phyloP scores from a whole-genome alignment of 2,329 filamentous ascomycete species.

The Seiridium cupressi region DNA sequence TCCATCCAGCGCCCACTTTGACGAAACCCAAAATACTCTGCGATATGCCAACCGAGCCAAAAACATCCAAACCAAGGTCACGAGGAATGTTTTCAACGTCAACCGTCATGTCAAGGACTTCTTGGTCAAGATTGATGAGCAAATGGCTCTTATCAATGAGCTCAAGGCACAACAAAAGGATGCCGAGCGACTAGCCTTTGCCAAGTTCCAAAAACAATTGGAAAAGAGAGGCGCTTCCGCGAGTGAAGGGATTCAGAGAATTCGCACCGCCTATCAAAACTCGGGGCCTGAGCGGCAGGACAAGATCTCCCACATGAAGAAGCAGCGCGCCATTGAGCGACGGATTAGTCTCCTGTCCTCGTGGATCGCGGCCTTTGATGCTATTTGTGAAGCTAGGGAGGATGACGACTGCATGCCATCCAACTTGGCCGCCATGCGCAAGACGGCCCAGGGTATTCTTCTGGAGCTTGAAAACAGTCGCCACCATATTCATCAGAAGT shows the following conservation, averaged over 20 bases:
- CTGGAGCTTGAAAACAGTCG: constrained; percentile 86
- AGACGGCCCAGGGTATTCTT: constrained; percentile 84
- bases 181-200: constrained; percentile 75
- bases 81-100: constrained; percentile 98
- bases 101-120: constrained; percentile 99
- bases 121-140: constrained; percentile 97
- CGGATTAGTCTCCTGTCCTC: constrained; percentile 82
- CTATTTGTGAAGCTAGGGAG: constrained; percentile 70
- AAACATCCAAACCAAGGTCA: constrained; percentile 99
- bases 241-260: constrained; percentile 75
- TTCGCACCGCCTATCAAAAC: constrained; percentile 82
- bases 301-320: constrained; percentile 76
- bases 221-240: constrained; percentile 78
- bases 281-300: constrained; percentile 75
- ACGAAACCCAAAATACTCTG: constrained; percentile 96
- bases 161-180: constrained; percentile 92
- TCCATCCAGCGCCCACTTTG: constrained; percentile 92
- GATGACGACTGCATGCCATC: constrained; percentile 66
- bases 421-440: constrained; percentile 73
- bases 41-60: constrained; percentile 97
- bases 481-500: constrained; percentile 83
- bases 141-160: constrained; percentile 95
- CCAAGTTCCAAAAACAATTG: constrained; percentile 86
- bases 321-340: constrained; percentile 77
- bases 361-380: constrained; percentile 91